These are phyloP conservation scores for Helicocarpus griseus DNA, from an alignment of 2,329 filamentous ascomycete species.

Conservation along the genomic window DNA sequence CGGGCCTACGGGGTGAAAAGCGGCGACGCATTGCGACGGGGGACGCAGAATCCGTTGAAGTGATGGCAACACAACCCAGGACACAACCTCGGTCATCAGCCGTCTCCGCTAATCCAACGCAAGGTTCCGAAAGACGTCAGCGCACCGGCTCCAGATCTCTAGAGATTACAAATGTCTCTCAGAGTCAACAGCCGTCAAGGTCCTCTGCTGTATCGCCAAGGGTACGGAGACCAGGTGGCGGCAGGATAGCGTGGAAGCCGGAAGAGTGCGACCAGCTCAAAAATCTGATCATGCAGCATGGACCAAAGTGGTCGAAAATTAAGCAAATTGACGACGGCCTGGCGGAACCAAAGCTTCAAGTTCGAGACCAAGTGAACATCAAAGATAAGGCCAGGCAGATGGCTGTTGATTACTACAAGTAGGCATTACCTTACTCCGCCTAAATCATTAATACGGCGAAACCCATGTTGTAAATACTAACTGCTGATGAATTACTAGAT, in stretches of 20 bases:
- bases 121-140: not conserved
- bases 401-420: slow-evolving; percentile 38
- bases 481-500: slow-evolving; percentile 13
- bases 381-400: slow-evolving; percentile 48
- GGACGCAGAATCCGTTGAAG: not conserved
- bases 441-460: not conserved
- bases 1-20: not conserved
- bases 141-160: not conserved
- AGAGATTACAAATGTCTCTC: not conserved
- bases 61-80: not conserved
- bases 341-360: slow-evolving; percentile 23
- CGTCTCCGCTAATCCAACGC: not conserved
- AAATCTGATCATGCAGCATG: slow-evolving; percentile 38
- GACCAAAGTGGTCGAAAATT: slow-evolving; percentile 41
- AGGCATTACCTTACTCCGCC: slow-evolving; percentile 14
- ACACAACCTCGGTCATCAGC: not conserved
- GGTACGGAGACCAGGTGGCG: not conserved
- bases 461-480: not conserved
- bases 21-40: not conserved
- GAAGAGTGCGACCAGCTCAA: slow-evolving; percentile 38
- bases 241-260: slow-evolving; percentile 23
- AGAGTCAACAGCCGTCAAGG: not conserved
- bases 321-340: slow-evolving; percentile 20
- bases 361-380: slow-evolving; percentile 43
- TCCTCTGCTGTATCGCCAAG: not conserved